phyloP scores from a whole-genome alignment of 2,329 filamentous ascomycete genomes.

The Fusarium sp. region DNA sequence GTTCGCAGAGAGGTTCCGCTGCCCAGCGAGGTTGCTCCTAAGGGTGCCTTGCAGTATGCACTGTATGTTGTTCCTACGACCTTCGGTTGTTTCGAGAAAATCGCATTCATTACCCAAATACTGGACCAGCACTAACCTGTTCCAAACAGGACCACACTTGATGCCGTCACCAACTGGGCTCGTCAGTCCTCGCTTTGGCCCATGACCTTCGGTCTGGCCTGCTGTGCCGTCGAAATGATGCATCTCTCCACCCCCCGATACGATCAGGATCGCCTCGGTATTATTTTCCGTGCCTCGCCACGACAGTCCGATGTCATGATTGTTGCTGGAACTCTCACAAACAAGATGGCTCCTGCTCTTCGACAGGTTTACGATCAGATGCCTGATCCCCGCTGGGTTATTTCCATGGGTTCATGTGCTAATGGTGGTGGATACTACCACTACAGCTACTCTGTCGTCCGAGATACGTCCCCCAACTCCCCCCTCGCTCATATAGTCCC shows the following conservation, averaged over 20 bases:
- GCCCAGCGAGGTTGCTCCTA: constrained; percentile 80
- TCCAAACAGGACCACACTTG: constrained; percentile 73
- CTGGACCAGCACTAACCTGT: neutral
- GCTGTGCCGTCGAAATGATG: constrained; percentile 95
- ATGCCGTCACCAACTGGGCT: constrained; percentile 84
- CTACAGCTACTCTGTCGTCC: constrained; percentile 81
- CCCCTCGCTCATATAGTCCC: neutral
- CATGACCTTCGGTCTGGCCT: constrained; percentile 88
- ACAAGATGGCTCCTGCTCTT: constrained; percentile 94
- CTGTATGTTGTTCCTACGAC: constrained; percentile 67
- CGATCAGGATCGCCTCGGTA: constrained; percentile 87
- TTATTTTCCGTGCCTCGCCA: constrained; percentile 89
- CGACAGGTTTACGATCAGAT: constrained; percentile 95
- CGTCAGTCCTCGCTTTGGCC: constrained; percentile 88
- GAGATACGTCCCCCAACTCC: constrained; percentile 43
- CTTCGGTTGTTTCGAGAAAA: neutral
- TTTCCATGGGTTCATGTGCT: constrained; percentile 84
- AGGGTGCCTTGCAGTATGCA: constrained; percentile 84
- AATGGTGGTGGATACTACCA: constrained; percentile 90
- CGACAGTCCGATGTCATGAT: constrained; percentile 94
- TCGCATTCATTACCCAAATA: neutral
- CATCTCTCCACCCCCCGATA: constrained; percentile 87
- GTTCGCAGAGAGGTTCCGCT: constrained; percentile 77
- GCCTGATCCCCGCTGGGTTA: constrained; percentile 89
- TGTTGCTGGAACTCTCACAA: constrained; percentile 89